Conservation (phyloP, 805 yeast species). For the Metschnikowia lochheadii region DNA sequence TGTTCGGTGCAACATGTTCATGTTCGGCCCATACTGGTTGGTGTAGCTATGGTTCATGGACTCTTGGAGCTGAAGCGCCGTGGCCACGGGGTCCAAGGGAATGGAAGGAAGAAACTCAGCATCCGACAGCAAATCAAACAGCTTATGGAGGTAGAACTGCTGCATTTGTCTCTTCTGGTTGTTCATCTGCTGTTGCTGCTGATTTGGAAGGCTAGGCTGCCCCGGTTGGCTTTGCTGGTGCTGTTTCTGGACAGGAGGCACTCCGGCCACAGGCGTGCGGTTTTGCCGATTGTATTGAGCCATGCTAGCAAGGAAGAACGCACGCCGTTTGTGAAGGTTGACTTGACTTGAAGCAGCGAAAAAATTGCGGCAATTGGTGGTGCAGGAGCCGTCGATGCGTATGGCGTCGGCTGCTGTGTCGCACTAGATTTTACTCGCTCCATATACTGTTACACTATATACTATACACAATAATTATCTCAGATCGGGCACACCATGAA, state of each 20-base stretch:
- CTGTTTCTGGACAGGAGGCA: neutral
- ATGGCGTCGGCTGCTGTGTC: neutral
- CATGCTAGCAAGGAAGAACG: slow-evolving; percentile 4
- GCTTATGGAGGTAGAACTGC: slow-evolving; percentile 54
- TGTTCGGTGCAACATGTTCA: slow-evolving; percentile 8
- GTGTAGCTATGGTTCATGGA: slow-evolving; percentile 4
- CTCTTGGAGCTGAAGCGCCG: slow-evolving; percentile 16
- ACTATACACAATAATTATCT: too few species aligned
- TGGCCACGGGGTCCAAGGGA: slow-evolving; percentile 17
- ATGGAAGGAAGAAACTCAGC: slow-evolving; percentile 49
- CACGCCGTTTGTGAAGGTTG: slow-evolving; percentile 3
- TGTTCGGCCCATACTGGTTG: slow-evolving; percentile 8
- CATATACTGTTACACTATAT: neutral
- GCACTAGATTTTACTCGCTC: neutral
- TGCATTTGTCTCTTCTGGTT: slow-evolving; percentile 25
- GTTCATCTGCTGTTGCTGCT: slow-evolving; percentile 21
- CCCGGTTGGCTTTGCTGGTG: neutral
- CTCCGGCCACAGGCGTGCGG: slow-evolving; percentile 2
- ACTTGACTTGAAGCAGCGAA: slow-evolving; percentile 7
- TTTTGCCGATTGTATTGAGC: slow-evolving; percentile 9
- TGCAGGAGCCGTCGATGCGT: slow-evolving; percentile 3
- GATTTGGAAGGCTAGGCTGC: neutral
- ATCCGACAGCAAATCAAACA: slow-evolving; percentile 70
- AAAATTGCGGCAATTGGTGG: slow-evolving; percentile 21
- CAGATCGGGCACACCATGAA: neutral